Evolutionary conservation across 495 filamentous ascomycete species (phyloP).

Genomic region (Neurospora tetrasperma): DNA sequence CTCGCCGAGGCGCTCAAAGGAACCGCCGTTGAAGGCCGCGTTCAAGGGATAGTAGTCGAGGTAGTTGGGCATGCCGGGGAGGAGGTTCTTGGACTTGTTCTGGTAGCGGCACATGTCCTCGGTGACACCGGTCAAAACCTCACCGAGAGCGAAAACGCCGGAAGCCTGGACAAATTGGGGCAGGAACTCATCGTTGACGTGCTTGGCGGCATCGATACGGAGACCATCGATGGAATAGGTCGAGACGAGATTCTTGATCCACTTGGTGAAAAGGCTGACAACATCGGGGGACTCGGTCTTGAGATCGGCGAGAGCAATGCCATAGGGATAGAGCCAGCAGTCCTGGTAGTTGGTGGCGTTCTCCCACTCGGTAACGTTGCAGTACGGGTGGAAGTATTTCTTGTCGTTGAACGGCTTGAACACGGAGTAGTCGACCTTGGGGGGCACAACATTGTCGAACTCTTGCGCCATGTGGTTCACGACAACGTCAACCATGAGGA

Average conservation of each 20-base stretch:
- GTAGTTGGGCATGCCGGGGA: slow-evolving; percentile 57
- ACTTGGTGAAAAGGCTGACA: slow-evolving; percentile 44
- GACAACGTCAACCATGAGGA: slow-evolving; percentile 71
- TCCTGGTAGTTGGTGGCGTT: slow-evolving; percentile 34
- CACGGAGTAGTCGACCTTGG: slow-evolving; percentile 47
- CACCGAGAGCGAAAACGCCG: slow-evolving; percentile 63
- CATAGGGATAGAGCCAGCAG: slow-evolving; percentile 54
- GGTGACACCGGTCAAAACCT: slow-evolving; percentile 36
- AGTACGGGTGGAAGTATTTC: slow-evolving; percentile 59
- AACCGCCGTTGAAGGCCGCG: slow-evolving; percentile 17
- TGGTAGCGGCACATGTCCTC: slow-evolving; percentile 24
- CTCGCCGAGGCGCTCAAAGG: slow-evolving; percentile 8
- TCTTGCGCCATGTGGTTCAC: slow-evolving; percentile 65
- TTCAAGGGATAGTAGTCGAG: slow-evolving; percentile 61
- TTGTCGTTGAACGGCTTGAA: slow-evolving; percentile 60
- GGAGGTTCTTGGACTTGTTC: slow-evolving; percentile 24
- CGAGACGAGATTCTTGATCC: slow-evolving; percentile 53
- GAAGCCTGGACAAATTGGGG: slow-evolving; percentile 49
- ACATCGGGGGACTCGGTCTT: slow-evolving; percentile 50
- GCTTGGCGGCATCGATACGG: slow-evolving; percentile 63
- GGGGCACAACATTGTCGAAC: slow-evolving; percentile 32
- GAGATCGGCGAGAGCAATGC: slow-evolving; percentile 57
- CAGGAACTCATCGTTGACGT: slow-evolving; percentile 65
- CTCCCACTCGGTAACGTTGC: slow-evolving; percentile 52
- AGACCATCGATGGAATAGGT: slow-evolving; percentile 75